Evolutionary conservation across 2,329 filamentous ascomycete species (phyloP).

Genomic region (Pestalotiopsis sp.): DNA sequence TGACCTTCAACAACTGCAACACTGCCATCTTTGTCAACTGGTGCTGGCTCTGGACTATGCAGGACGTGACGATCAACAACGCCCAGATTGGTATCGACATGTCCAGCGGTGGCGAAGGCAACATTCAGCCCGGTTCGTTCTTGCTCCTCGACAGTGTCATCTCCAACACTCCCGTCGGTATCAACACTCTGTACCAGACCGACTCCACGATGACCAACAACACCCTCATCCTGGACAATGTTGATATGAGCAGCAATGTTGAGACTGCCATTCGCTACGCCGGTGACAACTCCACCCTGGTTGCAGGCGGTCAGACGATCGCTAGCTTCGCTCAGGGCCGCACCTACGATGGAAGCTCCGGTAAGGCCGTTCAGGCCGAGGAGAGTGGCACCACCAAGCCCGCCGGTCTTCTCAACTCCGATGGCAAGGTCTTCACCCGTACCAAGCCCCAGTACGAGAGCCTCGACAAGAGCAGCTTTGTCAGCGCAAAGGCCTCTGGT

Average conservation of each 20-base stretch:
- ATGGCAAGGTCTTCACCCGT: constrained; percentile 77
- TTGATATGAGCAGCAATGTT: constrained; percentile 75
- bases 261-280: constrained; percentile 66
- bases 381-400: constrained; percentile 66
- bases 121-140: constrained; percentile 83
- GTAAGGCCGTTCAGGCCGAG: constrained; percentile 62
- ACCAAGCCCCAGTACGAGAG: constrained; percentile 87
- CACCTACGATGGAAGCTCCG: constrained; percentile 58
- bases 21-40: constrained; percentile 89
- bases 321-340: constrained; percentile 80
- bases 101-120: constrained; percentile 61
- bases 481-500: constrained; percentile 81
- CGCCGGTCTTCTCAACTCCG: constrained; percentile 57
- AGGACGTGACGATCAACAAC: constrained; percentile 74
- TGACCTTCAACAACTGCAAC: constrained; percentile 80
- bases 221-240: constrained; percentile 85
- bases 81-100: constrained; percentile 80
- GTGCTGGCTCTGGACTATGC: constrained; percentile 88
- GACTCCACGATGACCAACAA: constrained; percentile 71
- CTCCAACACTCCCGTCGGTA: constrained; percentile 73
- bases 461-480: constrained; percentile 68
- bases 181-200: constrained; percentile 74
- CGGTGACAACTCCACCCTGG: constrained; percentile 59
- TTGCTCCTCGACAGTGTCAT: constrained; percentile 82
- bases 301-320: constrained; percentile 72